These are phyloP conservation scores for Lactifluus hygrophoroides DNA, from an alignment of 768 basidiomycete genomes.

Conservation along the genomic window DNA sequence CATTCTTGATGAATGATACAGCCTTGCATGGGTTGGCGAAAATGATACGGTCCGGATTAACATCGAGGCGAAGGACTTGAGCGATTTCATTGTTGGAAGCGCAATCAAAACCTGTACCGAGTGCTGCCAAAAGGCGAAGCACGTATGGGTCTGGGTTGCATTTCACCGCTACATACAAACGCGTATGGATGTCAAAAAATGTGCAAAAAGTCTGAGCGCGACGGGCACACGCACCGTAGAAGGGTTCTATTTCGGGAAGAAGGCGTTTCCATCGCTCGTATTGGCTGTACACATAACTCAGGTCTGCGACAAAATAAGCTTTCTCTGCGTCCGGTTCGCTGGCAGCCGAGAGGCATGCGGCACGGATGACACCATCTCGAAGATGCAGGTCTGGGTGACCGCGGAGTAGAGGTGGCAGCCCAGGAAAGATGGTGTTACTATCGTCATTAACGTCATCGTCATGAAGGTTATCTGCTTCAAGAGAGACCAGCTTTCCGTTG, in stretches of 20 bases:
- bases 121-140: constrained; percentile 77
- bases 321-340: constrained; percentile 72
- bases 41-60: constrained; percentile 78
- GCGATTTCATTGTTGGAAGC: constrained; percentile 92
- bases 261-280: constrained; percentile 71
- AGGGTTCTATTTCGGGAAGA: constrained; percentile 84
- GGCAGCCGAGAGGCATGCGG: constrained; percentile 41
- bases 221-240: constrained; percentile 63
- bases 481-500: neutral
- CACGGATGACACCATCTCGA: constrained; percentile 66
- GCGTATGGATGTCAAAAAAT: constrained; percentile 55
- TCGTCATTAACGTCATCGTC: constrained; percentile 1
- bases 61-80: constrained; percentile 62
- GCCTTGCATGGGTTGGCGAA: constrained; percentile 99
- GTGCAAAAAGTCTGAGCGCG: constrained; percentile 22
- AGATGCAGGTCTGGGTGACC: constrained; percentile 72
- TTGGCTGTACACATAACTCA: constrained; percentile 78
- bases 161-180: constrained; percentile 64
- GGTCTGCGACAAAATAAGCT: constrained; percentile 95
- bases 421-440: constrained; percentile 44
- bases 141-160: constrained; percentile 98
- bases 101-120: constrained; percentile 95
- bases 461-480: neutral
- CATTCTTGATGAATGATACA: constrained; percentile 81
- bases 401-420: constrained; percentile 54